phyloP scores from a whole-genome alignment of 257 asterid species.

The Solanum okadae region DNA sequence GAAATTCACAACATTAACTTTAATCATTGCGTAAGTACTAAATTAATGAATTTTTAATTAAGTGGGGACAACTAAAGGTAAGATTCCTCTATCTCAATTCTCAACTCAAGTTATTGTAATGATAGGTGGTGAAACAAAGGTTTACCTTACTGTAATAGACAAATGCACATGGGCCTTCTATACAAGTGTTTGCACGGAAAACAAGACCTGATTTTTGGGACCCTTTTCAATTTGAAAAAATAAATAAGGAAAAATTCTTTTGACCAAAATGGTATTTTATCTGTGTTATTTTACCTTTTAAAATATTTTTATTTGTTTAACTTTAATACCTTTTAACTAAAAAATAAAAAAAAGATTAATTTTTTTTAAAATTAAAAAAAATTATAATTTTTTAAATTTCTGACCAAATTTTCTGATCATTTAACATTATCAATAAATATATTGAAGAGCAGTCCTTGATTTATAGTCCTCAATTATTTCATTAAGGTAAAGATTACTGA shows the following conservation, averaged over 20 bases:
- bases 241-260: no score
- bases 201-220: slow-evolving; percentile 11
- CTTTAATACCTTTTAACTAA: no score
- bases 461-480: background rate
- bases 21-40: slow-evolving; percentile 11
- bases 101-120: background rate
- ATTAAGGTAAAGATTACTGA: background rate
- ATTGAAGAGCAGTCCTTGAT: background rate
- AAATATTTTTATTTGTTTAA: no score
- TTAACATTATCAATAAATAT: fast-evolving
- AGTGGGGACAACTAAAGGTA: background rate
- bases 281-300: no score
- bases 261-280: no score
- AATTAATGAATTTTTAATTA: background rate
- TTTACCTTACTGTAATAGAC: background rate
- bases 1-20: background rate
- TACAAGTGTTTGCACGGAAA: slow-evolving; percentile 21
- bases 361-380: no score
- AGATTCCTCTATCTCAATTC: slow-evolving; percentile 18
- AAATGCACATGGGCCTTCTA: slow-evolving; percentile 6
- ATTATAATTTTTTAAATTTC: no score
- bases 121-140: background rate
- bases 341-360: no score
- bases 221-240: background rate
- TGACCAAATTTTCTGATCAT: no score